Evolutionary conservation across 768 basidiomycete genomes (phyloP).

Genomic region (Leccinum uliginosum): DNA sequence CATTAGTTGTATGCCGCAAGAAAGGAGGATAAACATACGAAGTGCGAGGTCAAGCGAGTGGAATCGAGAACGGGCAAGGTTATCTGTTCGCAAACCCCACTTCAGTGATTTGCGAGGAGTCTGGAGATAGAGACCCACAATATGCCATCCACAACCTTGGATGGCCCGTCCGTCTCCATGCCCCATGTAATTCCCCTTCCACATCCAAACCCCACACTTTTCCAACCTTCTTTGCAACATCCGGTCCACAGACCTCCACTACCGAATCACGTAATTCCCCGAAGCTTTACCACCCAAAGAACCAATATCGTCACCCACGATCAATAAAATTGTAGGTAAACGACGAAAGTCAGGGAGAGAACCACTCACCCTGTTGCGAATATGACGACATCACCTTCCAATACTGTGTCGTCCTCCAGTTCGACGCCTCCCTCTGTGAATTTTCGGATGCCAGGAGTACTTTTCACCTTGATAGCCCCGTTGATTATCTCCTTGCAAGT

Average conservation of each 20-base stretch:
- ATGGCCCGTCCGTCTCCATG: constrained; percentile 30
- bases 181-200: constrained; percentile 57
- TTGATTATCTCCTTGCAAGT: constrained; percentile 42
- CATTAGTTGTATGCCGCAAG: not conserved
- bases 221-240: constrained; percentile 41
- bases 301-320: not conserved
- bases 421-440: constrained; percentile 29
- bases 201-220: constrained; percentile 62
- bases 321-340: not conserved
- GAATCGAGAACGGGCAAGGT: constrained; percentile 19
- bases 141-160: constrained; percentile 34
- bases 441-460: constrained; percentile 25
- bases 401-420: constrained; percentile 24
- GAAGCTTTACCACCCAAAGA: constrained; percentile 30
- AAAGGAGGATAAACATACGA: constrained; percentile 13
- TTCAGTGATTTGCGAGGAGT: not conserved
- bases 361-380: constrained; percentile 31
- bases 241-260: constrained; percentile 42
- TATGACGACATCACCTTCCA: constrained; percentile 29
- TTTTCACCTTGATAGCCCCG: constrained; percentile 50
- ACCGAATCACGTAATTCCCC: constrained; percentile 41
- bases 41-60: constrained; percentile 30
- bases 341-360: not conserved
- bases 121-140: constrained; percentile 11
- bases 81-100: constrained; percentile 10